Base-by-base conservation (phyloP, 306 rosid species). In the Lithocarpus polystachyus region DNA sequence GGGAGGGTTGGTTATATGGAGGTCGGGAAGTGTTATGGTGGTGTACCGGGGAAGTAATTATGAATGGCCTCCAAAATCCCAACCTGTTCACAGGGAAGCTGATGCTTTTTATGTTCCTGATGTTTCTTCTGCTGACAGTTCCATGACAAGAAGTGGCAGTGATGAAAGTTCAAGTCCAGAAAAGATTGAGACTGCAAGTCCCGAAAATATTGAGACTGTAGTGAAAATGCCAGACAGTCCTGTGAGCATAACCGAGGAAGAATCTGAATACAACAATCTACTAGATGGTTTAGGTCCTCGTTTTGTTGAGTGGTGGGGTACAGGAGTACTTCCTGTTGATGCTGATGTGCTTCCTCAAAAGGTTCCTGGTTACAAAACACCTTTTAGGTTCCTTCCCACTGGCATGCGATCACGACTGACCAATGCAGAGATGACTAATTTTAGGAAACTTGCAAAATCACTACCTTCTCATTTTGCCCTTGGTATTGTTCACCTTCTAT, bases 401-500 rank as follows among this genome's bases (percentile, higher is more conserved):
- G 94, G 94, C 76, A 89, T 93, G 97, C 89, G 86, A 60, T 85
- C 89, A 0, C 84, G 92, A 68, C 85, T 96, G 59, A 93, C 98
- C 26, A 85, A 96, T 80, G 90, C 85, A 37, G 98, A 96, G 84
- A 84, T 93, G 84, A 90, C 97, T 4, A 88, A 90, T 71, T 60
- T 96, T 76, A 87, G 96, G 82, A 93, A 91, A 68, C 80, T 90
- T 84, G 89, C 99, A 56, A 96, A 87, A 78, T 84, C 94, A 43
- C 88, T 96, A 84, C 99, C 99, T 79, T 89, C 94, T 76, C 99
- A 93, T 89, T 96, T 96, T 87, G 97, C 99, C 56, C 90, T 96
- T 35, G 98, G 99, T 96, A 93, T 12, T 11, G n/a, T 53, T 84
- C 76, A 45, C 37, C 72, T 31, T 59, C 86, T 54, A 11, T 17